A percentile compares a stretch with the other conserved stretches of the same genome.
phyloP scores from a whole-genome alignment of 331 rosid species.

The Pyrus hybrid region DNA sequence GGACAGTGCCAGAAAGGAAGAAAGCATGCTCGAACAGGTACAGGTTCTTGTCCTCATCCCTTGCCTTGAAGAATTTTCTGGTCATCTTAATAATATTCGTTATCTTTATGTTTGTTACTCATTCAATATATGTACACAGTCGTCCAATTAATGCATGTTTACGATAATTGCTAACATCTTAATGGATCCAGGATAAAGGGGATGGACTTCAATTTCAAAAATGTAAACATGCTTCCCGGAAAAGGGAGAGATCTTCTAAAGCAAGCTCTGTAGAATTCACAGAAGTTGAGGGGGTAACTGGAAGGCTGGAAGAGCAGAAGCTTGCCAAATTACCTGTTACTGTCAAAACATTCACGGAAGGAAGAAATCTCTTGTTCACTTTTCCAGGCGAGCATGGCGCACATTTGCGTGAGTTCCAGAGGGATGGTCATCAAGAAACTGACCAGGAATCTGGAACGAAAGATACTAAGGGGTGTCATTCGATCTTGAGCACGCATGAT shows the following conservation, averaged over 20 bases:
- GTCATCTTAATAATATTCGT: constrained; percentile 7
- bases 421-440: neutral
- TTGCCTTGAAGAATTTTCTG: neutral
- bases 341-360: neutral
- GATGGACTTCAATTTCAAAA: constrained; percentile 20
- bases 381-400: neutral
- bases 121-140: neutral
- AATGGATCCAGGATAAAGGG: constrained; percentile 34
- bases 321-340: neutral
- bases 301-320: neutral
- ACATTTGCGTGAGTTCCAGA: neutral
- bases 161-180: constrained; percentile 37
- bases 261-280: constrained; percentile 36
- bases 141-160: neutral
- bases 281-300: constrained; percentile 23
- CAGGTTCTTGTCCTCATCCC: constrained; percentile 40
- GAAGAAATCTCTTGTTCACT: neutral
- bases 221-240: constrained; percentile 9
- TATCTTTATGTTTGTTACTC: neutral
- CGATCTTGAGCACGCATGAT: constrained; percentile 9
- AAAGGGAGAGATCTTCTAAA: constrained; percentile 25
- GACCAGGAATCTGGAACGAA: constrained; percentile 23
- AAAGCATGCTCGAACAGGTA: constrained; percentile 51
- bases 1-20: constrained; percentile 40
- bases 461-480: constrained; percentile 23